A percentile compares a stretch with the other conserved stretches of the same genome.
phyloP scores from a whole-genome alignment of 345 rosid species.

The Eucalyptus microcorys region DNA sequence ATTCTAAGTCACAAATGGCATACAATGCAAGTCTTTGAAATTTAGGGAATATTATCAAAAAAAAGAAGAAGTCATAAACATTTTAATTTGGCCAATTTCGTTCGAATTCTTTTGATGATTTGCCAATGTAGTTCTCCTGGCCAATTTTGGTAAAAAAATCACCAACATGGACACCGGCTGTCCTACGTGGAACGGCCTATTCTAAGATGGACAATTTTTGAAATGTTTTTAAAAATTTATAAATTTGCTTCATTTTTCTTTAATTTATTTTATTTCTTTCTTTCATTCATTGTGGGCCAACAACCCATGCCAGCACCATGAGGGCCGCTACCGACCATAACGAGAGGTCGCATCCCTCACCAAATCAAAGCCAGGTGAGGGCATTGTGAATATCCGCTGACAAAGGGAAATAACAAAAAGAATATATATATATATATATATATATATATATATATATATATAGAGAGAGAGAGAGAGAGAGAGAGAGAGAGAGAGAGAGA shows the following conservation, averaged over 20 bases:
- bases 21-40: not conserved
- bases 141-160: not conserved
- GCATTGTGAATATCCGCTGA: accelerated
- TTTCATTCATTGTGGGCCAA: not conserved
- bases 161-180: accelerated
- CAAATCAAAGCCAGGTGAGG: not conserved
- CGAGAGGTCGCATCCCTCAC: accelerated
- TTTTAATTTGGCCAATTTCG: not conserved
- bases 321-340: not conserved
- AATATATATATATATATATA: no score
- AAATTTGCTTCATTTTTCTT: not conserved
- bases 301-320: not conserved
- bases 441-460: no score
- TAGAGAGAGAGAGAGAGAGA: no score
- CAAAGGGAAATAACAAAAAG: not conserved
- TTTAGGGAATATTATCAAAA: not conserved
- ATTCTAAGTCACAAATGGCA: not conserved
- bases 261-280: no score
- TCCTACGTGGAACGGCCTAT: accelerated
- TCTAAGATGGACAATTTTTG: no score
- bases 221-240: no score
- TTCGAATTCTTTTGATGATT: no score
- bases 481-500: no score
- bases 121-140: no score
- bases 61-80: not conserved